These are phyloP conservation scores for Lipomyces sp. DNA, from an alignment of 805 yeast genomes.

Conservation along the genomic window DNA sequence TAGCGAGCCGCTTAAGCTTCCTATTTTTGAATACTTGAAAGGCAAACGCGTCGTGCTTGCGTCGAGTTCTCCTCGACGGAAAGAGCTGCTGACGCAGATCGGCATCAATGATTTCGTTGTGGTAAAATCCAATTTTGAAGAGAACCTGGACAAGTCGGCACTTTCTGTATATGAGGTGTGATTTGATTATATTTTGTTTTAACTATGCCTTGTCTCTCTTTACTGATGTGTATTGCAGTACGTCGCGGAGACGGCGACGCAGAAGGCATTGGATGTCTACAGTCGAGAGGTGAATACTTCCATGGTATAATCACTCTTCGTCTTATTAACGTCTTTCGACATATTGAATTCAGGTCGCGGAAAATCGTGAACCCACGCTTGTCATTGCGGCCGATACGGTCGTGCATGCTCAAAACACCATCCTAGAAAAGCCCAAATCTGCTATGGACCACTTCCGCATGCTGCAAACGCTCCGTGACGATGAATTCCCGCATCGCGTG, in stretches of 20 bases:
- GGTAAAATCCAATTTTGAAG: slow-evolving; percentile 68
- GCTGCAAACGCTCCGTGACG: slow-evolving; percentile 49
- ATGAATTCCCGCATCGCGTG: slow-evolving; percentile 46
- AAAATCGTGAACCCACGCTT: slow-evolving; percentile 36
- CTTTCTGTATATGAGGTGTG: slow-evolving; percentile 47
- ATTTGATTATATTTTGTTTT: no score
- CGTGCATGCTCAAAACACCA: slow-evolving; percentile 55
- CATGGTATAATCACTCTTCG: background rate
- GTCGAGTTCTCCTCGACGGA: slow-evolving; percentile 78
- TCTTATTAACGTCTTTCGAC: background rate
- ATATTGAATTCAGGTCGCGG: slow-evolving; percentile 33
- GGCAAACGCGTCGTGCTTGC: slow-evolving; percentile 57
- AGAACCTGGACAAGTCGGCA: slow-evolving; percentile 59
- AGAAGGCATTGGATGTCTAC: slow-evolving; percentile 65
- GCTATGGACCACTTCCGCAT: slow-evolving; percentile 50
- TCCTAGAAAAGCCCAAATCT: slow-evolving; percentile 76
- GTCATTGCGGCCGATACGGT: slow-evolving; percentile 73
- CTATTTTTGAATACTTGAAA: slow-evolving; percentile 22
- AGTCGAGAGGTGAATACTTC: slow-evolving; percentile 38
- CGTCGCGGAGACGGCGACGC: slow-evolving; percentile 64
- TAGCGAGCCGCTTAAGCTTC: slow-evolving; percentile 21
- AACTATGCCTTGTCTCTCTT: no score
- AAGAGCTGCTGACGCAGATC: slow-evolving; percentile 59
- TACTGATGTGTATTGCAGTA: slow-evolving; percentile 41
- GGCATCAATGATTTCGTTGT: slow-evolving; percentile 42